Evolutionary conservation across 2,329 filamentous ascomycete species (phyloP).

Genomic region (Alternaria sp.): DNA sequence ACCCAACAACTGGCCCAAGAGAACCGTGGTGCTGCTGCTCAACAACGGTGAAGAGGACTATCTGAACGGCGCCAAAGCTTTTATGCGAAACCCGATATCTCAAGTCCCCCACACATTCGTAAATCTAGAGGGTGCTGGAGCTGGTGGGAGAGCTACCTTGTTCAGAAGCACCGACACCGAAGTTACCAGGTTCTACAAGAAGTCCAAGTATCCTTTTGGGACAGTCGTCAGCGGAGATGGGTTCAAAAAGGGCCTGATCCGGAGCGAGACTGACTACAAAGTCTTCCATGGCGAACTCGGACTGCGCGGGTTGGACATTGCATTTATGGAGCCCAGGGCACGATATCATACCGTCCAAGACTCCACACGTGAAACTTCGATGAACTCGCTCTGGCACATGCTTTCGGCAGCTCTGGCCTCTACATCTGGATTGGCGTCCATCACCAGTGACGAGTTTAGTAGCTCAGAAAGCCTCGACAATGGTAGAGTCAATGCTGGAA

Average conservation of each 20-base stretch:
- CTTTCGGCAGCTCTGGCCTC: constrained; percentile 82
- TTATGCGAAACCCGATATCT: constrained; percentile 81
- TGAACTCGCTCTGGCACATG: constrained; percentile 88
- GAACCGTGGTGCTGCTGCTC: constrained; percentile 82
- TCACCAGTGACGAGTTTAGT: constrained; percentile 72
- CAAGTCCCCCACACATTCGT: constrained; percentile 86
- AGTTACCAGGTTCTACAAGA: constrained; percentile 79
- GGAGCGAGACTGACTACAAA: constrained; percentile 88
- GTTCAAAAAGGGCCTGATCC: constrained; percentile 79
- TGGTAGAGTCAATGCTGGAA: constrained; percentile 71
- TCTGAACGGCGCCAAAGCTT: constrained; percentile 84
- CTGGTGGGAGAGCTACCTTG: constrained; percentile 84
- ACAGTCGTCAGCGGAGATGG: constrained; percentile 83
- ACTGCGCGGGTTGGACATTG: constrained; percentile 87
- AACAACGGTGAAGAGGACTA: constrained; percentile 98
- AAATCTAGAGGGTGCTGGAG: constrained; percentile 94
- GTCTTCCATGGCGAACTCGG: constrained; percentile 81
- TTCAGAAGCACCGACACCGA: constrained; percentile 90
- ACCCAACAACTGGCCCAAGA: constrained; percentile 73
- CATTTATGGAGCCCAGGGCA: constrained; percentile 86
- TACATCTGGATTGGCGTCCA: constrained; percentile 72
- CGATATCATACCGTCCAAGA: constrained; percentile 93
- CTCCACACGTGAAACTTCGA: constrained; percentile 79
- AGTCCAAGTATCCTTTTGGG: constrained; percentile 79
- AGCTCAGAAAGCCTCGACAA: constrained; percentile 63